These are phyloP conservation scores for Nemania abortiva DNA, from an alignment of 2,329 filamentous ascomycete genomes.

Conservation along the genomic window DNA sequence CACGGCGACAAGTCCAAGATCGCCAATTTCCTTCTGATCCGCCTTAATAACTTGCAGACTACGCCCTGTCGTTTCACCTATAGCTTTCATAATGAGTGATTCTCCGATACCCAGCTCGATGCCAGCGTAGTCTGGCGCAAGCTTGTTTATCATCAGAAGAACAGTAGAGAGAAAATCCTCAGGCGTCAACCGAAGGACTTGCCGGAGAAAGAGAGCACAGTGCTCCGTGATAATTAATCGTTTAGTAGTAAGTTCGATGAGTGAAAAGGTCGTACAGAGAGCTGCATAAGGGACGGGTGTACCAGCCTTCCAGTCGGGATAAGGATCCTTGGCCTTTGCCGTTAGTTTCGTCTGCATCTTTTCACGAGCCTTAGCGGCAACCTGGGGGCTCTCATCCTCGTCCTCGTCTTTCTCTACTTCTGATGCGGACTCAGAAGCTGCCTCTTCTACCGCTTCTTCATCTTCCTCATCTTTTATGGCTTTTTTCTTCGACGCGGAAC, in stretches of 20 bases:
- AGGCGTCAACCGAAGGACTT: slow-evolving; percentile 92
- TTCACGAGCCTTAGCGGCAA: slow-evolving; percentile 80
- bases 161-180: slow-evolving; percentile 89
- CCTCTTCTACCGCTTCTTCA: slow-evolving; percentile 58
- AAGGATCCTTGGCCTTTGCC: slow-evolving; percentile 79
- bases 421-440: slow-evolving; percentile 58
- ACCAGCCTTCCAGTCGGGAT: slow-evolving; percentile 92
- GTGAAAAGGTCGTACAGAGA: slow-evolving; percentile 92
- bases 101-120: slow-evolving; percentile 99
- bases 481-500: slow-evolving; percentile 44
- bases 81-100: slow-evolving; percentile 98
- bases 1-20: slow-evolving; percentile 92
- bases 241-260: slow-evolving; percentile 95
- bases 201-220: slow-evolving; percentile 89
- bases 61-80: slow-evolving; percentile 92
- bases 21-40: slow-evolving; percentile 96
- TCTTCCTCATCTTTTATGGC: slow-evolving; percentile 47
- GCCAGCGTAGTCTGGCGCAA: slow-evolving; percentile 95
- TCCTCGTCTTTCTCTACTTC: slow-evolving; percentile 61
- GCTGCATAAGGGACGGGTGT: slow-evolving; percentile 94
- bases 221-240: slow-evolving; percentile 88
- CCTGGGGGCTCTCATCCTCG: slow-evolving; percentile 71
- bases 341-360: slow-evolving; percentile 83
- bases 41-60: slow-evolving; percentile 91
- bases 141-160: slow-evolving; percentile 96